These are phyloP conservation scores for Abrus precatorius DNA, from an alignment of 306 rosid species.

Conservation along the genomic window DNA sequence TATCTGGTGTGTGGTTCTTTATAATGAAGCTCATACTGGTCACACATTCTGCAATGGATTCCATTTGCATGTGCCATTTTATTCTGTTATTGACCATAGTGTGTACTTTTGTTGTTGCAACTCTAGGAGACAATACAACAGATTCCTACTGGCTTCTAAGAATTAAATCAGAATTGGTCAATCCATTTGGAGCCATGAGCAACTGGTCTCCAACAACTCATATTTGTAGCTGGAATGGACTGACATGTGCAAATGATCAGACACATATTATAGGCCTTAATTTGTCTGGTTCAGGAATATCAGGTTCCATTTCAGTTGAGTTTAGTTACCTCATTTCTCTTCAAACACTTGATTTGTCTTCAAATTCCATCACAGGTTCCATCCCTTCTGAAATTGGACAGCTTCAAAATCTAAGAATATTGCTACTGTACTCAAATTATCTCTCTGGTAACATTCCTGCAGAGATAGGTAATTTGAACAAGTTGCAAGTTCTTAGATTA, in stretches of 20 bases:
- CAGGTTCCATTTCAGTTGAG: constrained; percentile 66
- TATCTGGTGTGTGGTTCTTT: constrained; percentile 44
- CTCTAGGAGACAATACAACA: constrained; percentile 53
- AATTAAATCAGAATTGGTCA: constrained; percentile 67
- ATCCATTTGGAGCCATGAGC: constrained; percentile 62
- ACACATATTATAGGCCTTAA: constrained; percentile 59
- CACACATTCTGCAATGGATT: constrained; percentile 48
- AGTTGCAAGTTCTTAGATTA: constrained; percentile 72
- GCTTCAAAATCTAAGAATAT: constrained; percentile 63
- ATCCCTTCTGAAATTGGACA: constrained; percentile 71
- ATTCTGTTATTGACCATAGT: constrained; percentile 52
- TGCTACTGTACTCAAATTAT: constrained; percentile 66
- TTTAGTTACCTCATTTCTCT: constrained; percentile 63
- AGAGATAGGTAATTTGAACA: constrained; percentile 74
- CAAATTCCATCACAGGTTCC: constrained; percentile 66
- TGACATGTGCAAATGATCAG: constrained; percentile 64
- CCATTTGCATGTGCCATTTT: constrained; percentile 53
- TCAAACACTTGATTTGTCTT: constrained; percentile 76
- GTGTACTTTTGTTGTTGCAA: constrained; percentile 42
- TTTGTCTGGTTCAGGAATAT: constrained; percentile 70
- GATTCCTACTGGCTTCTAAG: constrained; percentile 71
- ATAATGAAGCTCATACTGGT: constrained; percentile 38
- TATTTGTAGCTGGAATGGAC: constrained; percentile 74
- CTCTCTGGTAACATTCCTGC: constrained; percentile 72
- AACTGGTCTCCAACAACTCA: constrained; percentile 72